Conservation (phyloP, 2,329 filamentous ascomycete species). For the Paecilomyces dactylethromorphus region DNA sequence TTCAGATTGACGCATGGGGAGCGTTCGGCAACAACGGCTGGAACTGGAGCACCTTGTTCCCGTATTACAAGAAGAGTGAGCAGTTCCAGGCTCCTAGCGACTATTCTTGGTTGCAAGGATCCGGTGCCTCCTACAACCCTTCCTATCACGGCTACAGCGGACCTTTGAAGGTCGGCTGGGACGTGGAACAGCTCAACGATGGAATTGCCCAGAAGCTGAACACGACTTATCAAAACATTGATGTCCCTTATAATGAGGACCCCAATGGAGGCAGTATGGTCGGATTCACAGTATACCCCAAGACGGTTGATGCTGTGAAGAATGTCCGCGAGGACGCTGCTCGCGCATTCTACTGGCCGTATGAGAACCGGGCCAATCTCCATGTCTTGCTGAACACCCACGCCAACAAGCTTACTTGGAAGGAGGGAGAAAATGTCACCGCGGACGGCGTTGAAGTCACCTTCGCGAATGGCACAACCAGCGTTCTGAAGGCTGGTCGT, state of each 20-base stretch:
- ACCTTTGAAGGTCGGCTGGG: constrained; percentile 22
- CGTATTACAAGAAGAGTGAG: constrained; percentile 23
- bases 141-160: constrained; percentile 20
- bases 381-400: constrained; percentile 37
- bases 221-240: constrained; percentile 26
- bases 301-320: constrained; percentile 32
- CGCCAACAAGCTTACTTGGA: constrained; percentile 36
- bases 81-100: constrained; percentile 12
- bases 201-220: constrained; percentile 24
- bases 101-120: constrained; percentile 8
- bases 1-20: constrained; percentile 33
- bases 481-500: constrained; percentile 24
- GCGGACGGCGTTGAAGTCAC: constrained; percentile 26
- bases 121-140: constrained; percentile 17
- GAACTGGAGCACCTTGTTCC: constrained; percentile 23
- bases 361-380: constrained; percentile 35
- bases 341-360: constrained; percentile 42
- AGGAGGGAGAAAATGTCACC: constrained; percentile 6
- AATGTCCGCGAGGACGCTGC: constrained; percentile 42
- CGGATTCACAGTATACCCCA: constrained; percentile 39
- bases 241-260: constrained; percentile 35
- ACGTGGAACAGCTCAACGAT: constrained; percentile 13
- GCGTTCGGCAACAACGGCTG: constrained; percentile 21
- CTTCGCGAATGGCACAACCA: constrained; percentile 13
- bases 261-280: constrained; percentile 38